Evolutionary conservation across 257 asterid species (phyloP), one percentile per base, ranked within the genome.

Genomic region (Capsicum baccatum): DNA sequence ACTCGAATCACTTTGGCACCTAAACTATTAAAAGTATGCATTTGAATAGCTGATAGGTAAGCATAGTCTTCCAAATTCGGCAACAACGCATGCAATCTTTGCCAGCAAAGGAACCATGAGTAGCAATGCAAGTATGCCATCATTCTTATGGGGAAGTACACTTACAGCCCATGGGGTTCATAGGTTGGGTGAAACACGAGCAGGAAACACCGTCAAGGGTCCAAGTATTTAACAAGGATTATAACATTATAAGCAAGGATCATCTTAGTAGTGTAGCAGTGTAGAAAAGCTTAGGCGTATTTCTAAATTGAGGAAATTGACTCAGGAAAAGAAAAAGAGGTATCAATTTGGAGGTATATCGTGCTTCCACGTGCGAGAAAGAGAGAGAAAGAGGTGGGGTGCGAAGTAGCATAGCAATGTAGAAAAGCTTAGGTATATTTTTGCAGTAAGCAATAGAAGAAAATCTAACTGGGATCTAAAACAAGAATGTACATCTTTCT

Each of bases 361-460:
- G 33, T 13, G 60, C 13, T 21, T 21, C 44, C 62, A 21, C 47
- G 5, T 0, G 33, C 16, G 55, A 48, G 10, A 19, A 10, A 44
- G 58, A 17, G 16, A 8, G 44, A 39, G 14, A 12, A 4, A 26
- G n/a, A 10, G 9, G 8, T 6, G 16, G 79, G 42, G 44, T 74
- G 60, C 14, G 16, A 21, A 50, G 13, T 50, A 21, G 62, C n/a
- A 21, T 74, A 50, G 19, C 13, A 74, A 50, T 21, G 81, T 74
- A 12, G 19, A 74, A 7, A 52, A 74, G 47, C 58, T 6, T 6
- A 48, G 35, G 80, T 71, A 3, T 71, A 47, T 47, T n/a, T 71
- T 48, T 47, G 9, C 80, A 71, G 15, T 73, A 73, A 73, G 56
- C 80, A 73, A 47, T 73, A 73, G 42, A 73, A 48, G 48, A 10